Evolutionary conservation across 2,329 filamentous ascomycete genomes (phyloP), one percentile per base, ranked within the genome.

Genomic region (Ceratocystis diversiconidia): DNA sequence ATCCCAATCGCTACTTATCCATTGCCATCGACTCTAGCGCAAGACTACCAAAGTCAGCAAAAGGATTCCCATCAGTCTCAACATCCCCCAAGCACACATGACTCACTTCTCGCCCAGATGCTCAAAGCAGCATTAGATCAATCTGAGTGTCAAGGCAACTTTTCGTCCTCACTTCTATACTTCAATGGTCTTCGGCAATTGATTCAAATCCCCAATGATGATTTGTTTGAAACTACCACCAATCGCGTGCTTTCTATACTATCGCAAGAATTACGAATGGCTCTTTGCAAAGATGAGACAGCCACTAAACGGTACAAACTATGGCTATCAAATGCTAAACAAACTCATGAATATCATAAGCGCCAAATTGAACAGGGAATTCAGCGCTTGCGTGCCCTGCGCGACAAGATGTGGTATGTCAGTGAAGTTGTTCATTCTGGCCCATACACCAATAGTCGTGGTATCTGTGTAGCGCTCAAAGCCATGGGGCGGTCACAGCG

Each of bases 391-490:
- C 84, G 86, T 66, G 85, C 87, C 25, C 80, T 96, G 48, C 85
- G 94, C 52, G 89, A 96, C 73, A 97, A 97, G 79, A 96, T 97
- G 89, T 99, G 94, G 94, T 99, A 95, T 73, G 89, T 94, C 68
- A 92, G 89, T 1, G 91, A 96, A 73, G 92, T 97, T 32, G 87
- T 90, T 68, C 92, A 92, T 71, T 96, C 94, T 3, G 88, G 86
- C 61, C 85, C 86, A 8, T 97, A 96, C 71, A 89, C 94, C 68
- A 88, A 95, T 70, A 90, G 90, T 48, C 86, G 87, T 67, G 90
- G 92, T 69, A 87, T 97, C 60, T 89, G 91, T 5, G 82, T 89
- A 67, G 94, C 92, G 3, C 78, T 99, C 62, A 95, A 94, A 74
- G 90, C 88, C 6, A 97, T 99, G 94, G 88, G 86, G 68, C 78